Conservation (phyloP, 345 rosid species). For the Draba incana region DNA sequence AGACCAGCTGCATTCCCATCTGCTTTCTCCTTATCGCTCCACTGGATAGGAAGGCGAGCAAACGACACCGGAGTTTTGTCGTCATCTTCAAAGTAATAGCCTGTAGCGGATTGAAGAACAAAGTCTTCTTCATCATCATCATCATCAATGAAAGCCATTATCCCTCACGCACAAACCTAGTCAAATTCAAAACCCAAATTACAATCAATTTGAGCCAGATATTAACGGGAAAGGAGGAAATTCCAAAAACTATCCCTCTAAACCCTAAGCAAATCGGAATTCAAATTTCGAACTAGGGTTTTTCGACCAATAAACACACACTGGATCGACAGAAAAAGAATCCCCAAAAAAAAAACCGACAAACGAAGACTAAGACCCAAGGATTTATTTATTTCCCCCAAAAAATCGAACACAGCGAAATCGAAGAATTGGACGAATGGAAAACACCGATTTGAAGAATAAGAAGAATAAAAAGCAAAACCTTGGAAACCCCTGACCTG, state of each 20-base stretch:
- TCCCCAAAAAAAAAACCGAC: not conserved
- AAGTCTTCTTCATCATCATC: constrained; percentile 72
- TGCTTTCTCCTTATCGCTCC: constrained; percentile 48
- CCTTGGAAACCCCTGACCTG: not conserved
- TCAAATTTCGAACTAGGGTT: constrained; percentile 32
- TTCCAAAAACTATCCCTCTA: no score
- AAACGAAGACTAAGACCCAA: not conserved
- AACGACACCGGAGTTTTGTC: constrained; percentile 58
- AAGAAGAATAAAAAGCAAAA: not conserved
- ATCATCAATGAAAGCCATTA: constrained; percentile 38
- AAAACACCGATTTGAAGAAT: not conserved
- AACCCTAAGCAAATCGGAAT: constrained; percentile 3
- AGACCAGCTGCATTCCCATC: constrained; percentile 37
- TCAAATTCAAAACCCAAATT: not conserved
- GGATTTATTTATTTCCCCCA: not conserved
- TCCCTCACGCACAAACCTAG: not conserved
- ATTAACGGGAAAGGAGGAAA: no score
- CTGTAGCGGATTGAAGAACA: constrained; percentile 53
- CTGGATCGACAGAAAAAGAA: not conserved
- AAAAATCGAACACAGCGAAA: not conserved
- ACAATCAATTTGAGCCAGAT: not conserved
- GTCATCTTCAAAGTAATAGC: constrained; percentile 64
- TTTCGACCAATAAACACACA: not conserved
- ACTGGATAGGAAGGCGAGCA: constrained; percentile 62
- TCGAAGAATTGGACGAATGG: not conserved